A percentile compares a stretch with the other conserved stretches of the same genome.
phyloP scores from a whole-genome alignment of 352 stramenopile genomes.

The Aphanomyces euteiches region DNA sequence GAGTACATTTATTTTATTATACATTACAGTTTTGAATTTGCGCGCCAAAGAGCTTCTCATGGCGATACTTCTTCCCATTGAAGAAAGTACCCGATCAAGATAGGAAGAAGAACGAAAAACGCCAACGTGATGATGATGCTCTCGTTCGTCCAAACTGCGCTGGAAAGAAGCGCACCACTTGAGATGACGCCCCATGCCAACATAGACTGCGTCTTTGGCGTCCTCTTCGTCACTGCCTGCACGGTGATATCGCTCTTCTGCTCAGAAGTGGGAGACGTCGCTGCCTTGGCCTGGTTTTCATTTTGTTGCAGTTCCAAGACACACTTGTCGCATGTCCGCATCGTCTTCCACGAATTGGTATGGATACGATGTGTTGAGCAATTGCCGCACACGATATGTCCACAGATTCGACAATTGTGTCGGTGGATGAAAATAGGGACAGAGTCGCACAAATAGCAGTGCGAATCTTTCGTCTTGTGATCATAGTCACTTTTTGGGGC shows the following conservation, averaged over 20 bases:
- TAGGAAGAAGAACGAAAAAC: neutral
- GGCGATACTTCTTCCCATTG: neutral
- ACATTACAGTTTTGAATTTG: neutral
- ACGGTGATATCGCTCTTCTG: neutral
- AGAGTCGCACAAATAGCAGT: neutral
- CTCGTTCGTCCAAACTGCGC: neutral
- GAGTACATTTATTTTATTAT: too few relatives aligned
- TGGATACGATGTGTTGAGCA: constrained; percentile 11
- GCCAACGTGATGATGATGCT: neutral
- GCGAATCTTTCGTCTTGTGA: neutral
- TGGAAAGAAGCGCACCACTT: neutral
- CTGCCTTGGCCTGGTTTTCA: neutral
- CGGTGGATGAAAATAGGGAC: neutral
- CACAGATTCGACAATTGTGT: constrained; percentile 9
- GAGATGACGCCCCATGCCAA: neutral
- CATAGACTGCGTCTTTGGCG: neutral
- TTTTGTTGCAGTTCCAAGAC: neutral
- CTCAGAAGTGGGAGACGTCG: neutral
- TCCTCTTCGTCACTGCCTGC: neutral
- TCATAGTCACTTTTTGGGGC: neutral
- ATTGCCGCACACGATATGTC: neutral
- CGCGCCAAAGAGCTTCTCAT: neutral
- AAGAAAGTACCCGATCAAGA: neutral
- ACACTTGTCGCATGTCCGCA: constrained; percentile 6
- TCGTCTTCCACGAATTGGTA: neutral